Conservation (phyloP, 2,329 filamentous ascomycete genomes). For the Cyclaneusma minus region DNA sequence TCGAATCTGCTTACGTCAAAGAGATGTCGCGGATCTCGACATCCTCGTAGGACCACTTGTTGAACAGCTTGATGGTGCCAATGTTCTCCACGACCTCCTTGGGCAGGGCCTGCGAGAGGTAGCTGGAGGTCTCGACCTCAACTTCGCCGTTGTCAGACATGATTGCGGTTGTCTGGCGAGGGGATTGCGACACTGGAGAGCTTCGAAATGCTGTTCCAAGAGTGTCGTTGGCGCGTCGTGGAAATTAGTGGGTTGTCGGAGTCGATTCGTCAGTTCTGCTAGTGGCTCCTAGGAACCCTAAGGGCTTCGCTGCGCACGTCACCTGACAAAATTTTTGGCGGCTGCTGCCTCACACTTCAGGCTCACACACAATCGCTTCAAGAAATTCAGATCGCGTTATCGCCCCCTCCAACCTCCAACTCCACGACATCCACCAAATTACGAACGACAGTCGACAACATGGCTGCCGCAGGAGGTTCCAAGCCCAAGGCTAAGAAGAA, state of each 20-base stretch:
- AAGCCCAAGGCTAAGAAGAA: conserved; percentile 13
- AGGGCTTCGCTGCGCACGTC: too few relatives aligned
- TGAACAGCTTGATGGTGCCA: conserved; percentile 91
- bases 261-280: too few relatives aligned
- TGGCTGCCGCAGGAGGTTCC: conserved; percentile 26
- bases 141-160: conserved; percentile 96
- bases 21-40: conserved; percentile 99
- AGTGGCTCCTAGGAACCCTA: too few relatives aligned
- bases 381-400: too few relatives aligned
- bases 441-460: conserved; percentile 23
- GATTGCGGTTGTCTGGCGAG: conserved; percentile 31
- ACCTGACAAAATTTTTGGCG: too few relatives aligned
- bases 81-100: conserved; percentile 85
- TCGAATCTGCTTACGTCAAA: conserved; percentile 67
- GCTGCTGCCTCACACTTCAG: too few relatives aligned
- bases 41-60: conserved; percentile 96
- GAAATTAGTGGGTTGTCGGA: too few relatives aligned
- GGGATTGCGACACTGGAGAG: too few relatives aligned
- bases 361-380: too few relatives aligned
- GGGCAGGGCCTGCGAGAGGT: conserved; percentile 55
- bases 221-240: conserved; percentile 3
- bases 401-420: conserved; percentile 3
- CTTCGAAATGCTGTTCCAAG: conserved; percentile 4
- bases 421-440: conserved; percentile 9
- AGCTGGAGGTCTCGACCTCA: conserved; percentile 70